phyloP scores from a whole-genome alignment of 2,329 filamentous ascomycete genomes.

The Rhinocladiella mackenziei region DNA sequence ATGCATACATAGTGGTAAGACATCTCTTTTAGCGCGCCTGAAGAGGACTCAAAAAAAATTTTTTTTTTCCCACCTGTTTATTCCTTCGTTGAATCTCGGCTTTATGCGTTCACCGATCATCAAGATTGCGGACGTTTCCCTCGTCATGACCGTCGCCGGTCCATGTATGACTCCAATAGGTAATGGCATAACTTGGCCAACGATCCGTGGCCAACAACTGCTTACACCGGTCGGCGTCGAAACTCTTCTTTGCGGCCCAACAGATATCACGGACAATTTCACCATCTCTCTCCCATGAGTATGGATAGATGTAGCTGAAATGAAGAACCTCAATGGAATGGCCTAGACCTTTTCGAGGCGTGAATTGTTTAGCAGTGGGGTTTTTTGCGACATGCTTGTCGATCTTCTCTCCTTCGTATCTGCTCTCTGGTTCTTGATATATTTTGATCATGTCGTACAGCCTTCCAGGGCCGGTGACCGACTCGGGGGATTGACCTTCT shows the following conservation, averaged over 20 bases:
- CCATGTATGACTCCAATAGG: conserved; percentile 31
- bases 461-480: conserved; percentile 25
- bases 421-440: conserved; percentile 13
- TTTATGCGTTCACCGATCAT: conserved; percentile 5
- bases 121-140: conserved; percentile 15
- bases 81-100: no score
- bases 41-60: no score
- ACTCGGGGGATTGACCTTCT: conserved; percentile 13
- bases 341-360: conserved; percentile 17
- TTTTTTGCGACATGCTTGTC: conserved; percentile 25
- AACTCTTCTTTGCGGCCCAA: conserved; percentile 21
- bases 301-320: conserved; percentile 27
- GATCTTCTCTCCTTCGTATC: conserved; percentile 16
- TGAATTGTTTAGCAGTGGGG: conserved; percentile 23
- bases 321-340: conserved; percentile 27
- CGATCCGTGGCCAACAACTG: conserved; percentile 24
- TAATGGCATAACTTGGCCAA: conserved; percentile 29
- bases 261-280: conserved; percentile 23
- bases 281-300: conserved; percentile 30
- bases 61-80: no score
- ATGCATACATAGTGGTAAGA: no score
- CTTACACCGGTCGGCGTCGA: conserved; percentile 27
- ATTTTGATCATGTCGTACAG: conserved; percentile 23
- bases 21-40: no score
- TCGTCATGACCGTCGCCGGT: conserved; percentile 21